Conservation (phyloP, 768 basidiomycete genomes). For the Naganishia vishniacii region DNA sequence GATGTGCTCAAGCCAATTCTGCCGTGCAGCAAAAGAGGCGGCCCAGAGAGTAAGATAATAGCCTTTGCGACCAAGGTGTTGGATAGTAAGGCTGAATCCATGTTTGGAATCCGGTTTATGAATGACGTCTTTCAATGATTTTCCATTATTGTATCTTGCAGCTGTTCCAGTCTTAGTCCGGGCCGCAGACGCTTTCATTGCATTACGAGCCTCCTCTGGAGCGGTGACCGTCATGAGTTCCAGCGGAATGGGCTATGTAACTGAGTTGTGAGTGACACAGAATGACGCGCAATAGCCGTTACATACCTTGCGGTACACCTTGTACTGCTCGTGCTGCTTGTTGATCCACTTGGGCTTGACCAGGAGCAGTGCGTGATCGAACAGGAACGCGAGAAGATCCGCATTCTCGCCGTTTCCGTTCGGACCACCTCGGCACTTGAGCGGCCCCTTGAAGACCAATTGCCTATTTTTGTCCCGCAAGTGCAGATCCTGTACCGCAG, state of each 20-base stretch:
- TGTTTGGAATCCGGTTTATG: constrained; percentile 60
- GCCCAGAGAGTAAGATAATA: constrained; percentile 91
- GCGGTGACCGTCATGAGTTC: constrained; percentile 80
- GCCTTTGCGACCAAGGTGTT: constrained; percentile 84
- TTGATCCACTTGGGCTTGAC: constrained; percentile 72
- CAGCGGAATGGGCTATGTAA: constrained; percentile 81
- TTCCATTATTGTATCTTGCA: constrained; percentile 32
- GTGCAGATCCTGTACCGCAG: constrained; percentile 64
- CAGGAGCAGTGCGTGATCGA: constrained; percentile 93
- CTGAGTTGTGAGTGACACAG: neutral
- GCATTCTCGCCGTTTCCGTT: constrained; percentile 65
- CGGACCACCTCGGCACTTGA: constrained; percentile 73
- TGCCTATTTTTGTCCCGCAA: constrained; percentile 82
- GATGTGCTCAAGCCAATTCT: constrained; percentile 91
- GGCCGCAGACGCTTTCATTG: constrained; percentile 39
- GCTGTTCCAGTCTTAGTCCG: constrained; percentile 31
- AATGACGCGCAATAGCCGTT: neutral
- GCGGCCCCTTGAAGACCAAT: constrained; percentile 79
- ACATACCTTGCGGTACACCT: constrained; percentile 85
- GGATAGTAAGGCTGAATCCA: constrained; percentile 85
- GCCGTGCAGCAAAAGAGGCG: constrained; percentile 70
- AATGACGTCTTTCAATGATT: constrained; percentile 36
- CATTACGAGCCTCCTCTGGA: constrained; percentile 62
- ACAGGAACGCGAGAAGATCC: constrained; percentile 86
- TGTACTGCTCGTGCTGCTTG: constrained; percentile 75